Percentiles rank a stretch among this genome's conserved stretches.
phyloP scores from a whole-genome alignment of 768 basidiomycete species.

The Mycena polygramma region DNA sequence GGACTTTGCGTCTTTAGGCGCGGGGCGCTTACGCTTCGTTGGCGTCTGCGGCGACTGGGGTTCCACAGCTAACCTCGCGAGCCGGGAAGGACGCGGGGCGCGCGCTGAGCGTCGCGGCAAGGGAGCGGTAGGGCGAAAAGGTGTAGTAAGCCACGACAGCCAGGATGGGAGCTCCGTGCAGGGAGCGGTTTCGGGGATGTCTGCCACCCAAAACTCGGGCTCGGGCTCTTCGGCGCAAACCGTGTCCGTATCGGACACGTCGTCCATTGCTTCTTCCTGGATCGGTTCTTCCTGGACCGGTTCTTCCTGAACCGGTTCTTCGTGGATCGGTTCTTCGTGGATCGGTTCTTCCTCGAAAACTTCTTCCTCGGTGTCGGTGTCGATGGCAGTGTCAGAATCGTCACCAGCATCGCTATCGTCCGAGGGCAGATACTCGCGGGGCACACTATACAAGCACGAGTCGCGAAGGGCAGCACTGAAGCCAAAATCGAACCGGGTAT shows the following conservation, averaged over 20 bases:
- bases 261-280: neutral
- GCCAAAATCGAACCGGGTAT: slow-evolving; percentile 21
- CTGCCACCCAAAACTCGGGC: neutral
- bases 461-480: slow-evolving; percentile 26
- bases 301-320: too few species aligned
- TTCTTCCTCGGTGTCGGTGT: slow-evolving; percentile 1
- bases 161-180: too few species aligned
- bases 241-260: slow-evolving; percentile 18
- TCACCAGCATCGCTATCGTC: slow-evolving; percentile 8
- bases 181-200: too few species aligned
- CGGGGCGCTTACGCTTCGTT: slow-evolving; percentile 19
- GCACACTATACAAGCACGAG: slow-evolving; percentile 17
- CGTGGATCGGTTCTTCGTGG: too few species aligned
- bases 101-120: slow-evolving; percentile 14
- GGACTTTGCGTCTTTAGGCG: neutral
- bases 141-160: too few species aligned
- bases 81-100: slow-evolving; percentile 7
- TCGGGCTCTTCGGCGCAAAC: slow-evolving; percentile 7
- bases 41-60: neutral
- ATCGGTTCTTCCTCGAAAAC: too few species aligned
- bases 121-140: neutral
- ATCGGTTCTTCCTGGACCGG: too few species aligned
- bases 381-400: neutral
- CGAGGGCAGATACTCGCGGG: slow-evolving; percentile 16
- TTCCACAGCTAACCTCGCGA: neutral